A percentile compares a stretch with the other conserved stretches of the same genome.
These are phyloP conservation scores for Pseudogymnoascus sp. DNA, from an alignment of 2,329 filamentous ascomycete genomes.

Conservation along the genomic window DNA sequence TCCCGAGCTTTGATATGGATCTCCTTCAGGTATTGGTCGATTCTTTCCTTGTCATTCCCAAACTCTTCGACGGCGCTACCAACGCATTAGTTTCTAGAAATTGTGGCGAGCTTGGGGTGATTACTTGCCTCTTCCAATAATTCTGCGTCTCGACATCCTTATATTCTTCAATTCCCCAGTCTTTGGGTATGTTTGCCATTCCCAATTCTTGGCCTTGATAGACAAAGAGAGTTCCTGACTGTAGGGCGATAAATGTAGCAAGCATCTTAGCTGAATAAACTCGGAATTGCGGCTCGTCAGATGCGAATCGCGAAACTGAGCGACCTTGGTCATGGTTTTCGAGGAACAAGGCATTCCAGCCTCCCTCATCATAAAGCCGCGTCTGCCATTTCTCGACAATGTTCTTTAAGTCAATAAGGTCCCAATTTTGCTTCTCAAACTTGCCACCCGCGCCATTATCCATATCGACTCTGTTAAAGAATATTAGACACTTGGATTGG, in stretches of 20 bases:
- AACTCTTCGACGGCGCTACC: constrained; percentile 27
- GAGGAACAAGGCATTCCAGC: constrained; percentile 49
- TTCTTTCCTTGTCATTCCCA: constrained; percentile 32
- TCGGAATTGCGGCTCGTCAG: constrained; percentile 36
- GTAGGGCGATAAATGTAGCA: constrained; percentile 40
- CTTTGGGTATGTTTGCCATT: constrained; percentile 46
- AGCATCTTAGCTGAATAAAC: constrained; percentile 43
- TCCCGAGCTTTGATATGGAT: constrained; percentile 55
- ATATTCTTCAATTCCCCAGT: constrained; percentile 58
- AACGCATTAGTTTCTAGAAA: constrained; percentile 6
- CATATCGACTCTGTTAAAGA: constrained; percentile 36
- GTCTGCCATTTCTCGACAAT: constrained; percentile 44
- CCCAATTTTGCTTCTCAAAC: constrained; percentile 35
- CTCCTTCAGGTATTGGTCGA: constrained; percentile 35
- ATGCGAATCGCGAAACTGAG: constrained; percentile 39
- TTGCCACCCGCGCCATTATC: constrained; percentile 39
- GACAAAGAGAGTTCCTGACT: constrained; percentile 48
- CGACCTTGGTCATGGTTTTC: constrained; percentile 51
- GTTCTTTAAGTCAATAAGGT: constrained; percentile 33
- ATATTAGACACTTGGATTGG: constrained; percentile 9
- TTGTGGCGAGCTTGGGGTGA: constrained; percentile 18
- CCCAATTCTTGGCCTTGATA: constrained; percentile 56
- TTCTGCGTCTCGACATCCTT: constrained; percentile 55
- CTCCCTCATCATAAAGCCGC: constrained; percentile 42
- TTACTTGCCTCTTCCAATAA: constrained; percentile 34